Evolutionary conservation across 768 basidiomycete species (phyloP).

Genomic region (Boletus rubescentipes): DNA sequence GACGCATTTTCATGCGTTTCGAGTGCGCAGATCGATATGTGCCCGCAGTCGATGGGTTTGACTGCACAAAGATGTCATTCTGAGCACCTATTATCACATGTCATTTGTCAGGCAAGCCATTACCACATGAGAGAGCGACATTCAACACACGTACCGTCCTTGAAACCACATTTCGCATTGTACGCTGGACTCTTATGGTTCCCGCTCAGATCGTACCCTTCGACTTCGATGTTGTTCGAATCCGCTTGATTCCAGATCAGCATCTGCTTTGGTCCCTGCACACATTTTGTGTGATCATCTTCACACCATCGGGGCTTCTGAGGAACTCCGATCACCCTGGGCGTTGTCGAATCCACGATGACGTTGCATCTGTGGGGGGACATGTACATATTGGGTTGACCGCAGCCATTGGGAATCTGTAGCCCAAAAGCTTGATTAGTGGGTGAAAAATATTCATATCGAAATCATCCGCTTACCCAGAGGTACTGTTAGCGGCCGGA

Average conservation of each 20-base stretch:
- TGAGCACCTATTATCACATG: conserved; percentile 13
- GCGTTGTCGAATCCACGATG: neutral
- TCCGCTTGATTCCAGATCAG: neutral
- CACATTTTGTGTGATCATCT: conserved; percentile 1
- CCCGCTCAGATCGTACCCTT: conserved; percentile 2
- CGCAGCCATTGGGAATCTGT: conserved; percentile 10
- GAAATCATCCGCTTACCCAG: conserved; percentile 11
- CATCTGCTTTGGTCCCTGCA: conserved; percentile 9
- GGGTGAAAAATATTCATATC: neutral
- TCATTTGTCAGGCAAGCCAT: neutral
- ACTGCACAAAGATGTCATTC: conserved; percentile 13
- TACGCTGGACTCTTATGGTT: neutral
- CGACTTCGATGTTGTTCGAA: conserved; percentile 4
- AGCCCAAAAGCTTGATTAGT: neutral
- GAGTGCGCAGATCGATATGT: neutral
- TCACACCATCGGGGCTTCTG: conserved; percentile 3
- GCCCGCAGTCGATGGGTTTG: neutral
- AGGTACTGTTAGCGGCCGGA: neutral
- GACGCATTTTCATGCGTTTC: conserved; percentile 1
- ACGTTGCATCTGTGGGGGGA: neutral
- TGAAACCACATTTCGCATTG: conserved; percentile 15
- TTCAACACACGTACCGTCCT: conserved; percentile 2
- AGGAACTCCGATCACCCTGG: conserved; percentile 8
- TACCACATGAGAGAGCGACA: neutral
- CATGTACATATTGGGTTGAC: conserved; percentile 8